Conservation (phyloP, 140 eudicot genomes). For the Flaveria floridana region DNA sequence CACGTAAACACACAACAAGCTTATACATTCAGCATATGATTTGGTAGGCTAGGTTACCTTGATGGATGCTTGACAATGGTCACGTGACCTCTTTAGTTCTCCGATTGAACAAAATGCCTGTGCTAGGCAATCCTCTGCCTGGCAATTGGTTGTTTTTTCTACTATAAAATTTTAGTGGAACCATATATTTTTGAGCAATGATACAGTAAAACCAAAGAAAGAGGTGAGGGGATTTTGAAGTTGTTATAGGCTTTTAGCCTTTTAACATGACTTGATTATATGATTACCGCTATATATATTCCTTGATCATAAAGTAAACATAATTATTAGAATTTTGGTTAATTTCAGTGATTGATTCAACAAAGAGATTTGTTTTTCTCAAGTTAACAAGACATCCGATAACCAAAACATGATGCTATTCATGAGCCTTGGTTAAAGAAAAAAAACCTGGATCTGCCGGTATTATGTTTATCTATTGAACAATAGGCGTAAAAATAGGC, state of each 20-base stretch:
- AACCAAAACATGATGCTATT: not conserved
- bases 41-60: constrained; percentile 42
- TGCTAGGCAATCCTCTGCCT: constrained; percentile 80
- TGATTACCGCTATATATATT: not conserved
- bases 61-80: constrained; percentile 72
- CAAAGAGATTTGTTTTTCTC: not conserved
- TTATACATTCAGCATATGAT: not conserved
- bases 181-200: not conserved
- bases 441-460: not conserved
- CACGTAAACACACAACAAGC: not conserved
- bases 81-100: constrained; percentile 45
- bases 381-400: not conserved
- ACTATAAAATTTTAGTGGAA: not conserved
- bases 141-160: constrained; percentile 3
- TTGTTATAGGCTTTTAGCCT: not conserved
- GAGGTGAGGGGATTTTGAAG: not conserved
- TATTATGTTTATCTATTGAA: not conserved
- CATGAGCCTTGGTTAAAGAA: not conserved
- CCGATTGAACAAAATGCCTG: constrained; percentile 61
- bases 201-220: not conserved
- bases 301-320: not conserved
- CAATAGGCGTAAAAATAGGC: not conserved
- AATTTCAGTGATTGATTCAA: not conserved
- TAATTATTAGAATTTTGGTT: not conserved
- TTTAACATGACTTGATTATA: not conserved